A percentile compares a stretch with the other conserved stretches of the same genome.
These are phyloP conservation scores for Balakata baccata DNA, from an alignment of 345 rosid species.

Conservation along the genomic window DNA sequence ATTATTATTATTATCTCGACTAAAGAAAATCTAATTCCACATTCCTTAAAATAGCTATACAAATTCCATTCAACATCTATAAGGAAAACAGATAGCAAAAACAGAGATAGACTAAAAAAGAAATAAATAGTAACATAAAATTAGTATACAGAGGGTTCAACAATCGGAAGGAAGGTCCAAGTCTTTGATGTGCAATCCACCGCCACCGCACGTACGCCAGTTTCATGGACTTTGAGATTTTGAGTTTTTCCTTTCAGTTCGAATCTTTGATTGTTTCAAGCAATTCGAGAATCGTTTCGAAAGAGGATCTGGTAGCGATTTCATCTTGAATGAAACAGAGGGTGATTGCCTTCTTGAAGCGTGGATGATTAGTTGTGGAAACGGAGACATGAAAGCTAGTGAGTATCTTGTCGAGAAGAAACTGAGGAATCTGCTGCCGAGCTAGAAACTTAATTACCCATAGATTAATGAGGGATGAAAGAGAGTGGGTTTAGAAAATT, in stretches of 20 bases:
- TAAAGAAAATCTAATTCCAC: too few species aligned
- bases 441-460: constrained; percentile 40
- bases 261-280: constrained; percentile 39
- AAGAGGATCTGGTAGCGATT: constrained; percentile 22
- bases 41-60: too few species aligned
- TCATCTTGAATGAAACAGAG: constrained; percentile 42
- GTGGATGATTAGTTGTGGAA: not conserved
- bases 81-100: too few species aligned
- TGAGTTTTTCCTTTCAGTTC: constrained; percentile 32
- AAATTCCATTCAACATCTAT: too few species aligned
- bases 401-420: constrained; percentile 19
- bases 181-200: constrained; percentile 52
- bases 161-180: too few species aligned
- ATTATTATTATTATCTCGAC: too few species aligned
- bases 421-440: constrained; percentile 21
- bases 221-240: constrained; percentile 41
- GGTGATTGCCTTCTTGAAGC: constrained; percentile 36
- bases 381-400: constrained; percentile 11
- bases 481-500: too few species aligned
- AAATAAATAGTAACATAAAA: too few species aligned
- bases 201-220: constrained; percentile 52
- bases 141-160: too few species aligned
- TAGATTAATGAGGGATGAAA: not conserved
- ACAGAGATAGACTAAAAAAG: too few species aligned
- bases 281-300: constrained; percentile 47